Evolutionary conservation across 257 asterid species (phyloP), one percentile per base, ranked within the genome.

Genomic region (Lithospermum erythrorhizon): DNA sequence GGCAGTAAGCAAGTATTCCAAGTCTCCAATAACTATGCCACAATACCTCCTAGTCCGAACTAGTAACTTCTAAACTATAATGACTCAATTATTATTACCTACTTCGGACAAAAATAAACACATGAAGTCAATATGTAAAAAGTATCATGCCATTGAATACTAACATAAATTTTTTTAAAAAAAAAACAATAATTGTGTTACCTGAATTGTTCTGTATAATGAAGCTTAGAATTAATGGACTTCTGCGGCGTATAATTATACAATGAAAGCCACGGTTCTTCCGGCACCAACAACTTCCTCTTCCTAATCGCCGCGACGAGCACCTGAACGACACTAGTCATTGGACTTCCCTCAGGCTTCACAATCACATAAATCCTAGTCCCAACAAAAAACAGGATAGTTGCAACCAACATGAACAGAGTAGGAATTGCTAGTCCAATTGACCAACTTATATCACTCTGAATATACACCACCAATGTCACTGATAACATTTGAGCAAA

Each of bases 281-380:
- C 68, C 13, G 82, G 82, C 24, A 61, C 19, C 63, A 64, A 81
- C 58, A 84, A 63, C 67, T 80, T 66, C 76, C 88, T 62, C 69
- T 87, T 87, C 66, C 57, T 80, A 47, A 21, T 56, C 37, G 94
- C 85, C 14, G 72, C 81, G 32, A 65, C 80, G 37, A 70, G 51
- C 29, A 87, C 95, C 59, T 75, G 86, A 2, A 74, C 76, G 1
- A 84, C 37, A 53, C 85, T 76, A 3, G 82, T 74, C 71, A 84
- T 37, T 0, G 90, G 93, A 11, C 95, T 87, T 2, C 95, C 94
- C 68, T 87, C 84, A n/a, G 95, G 90, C 66, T 64, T 62, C 27
- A 87, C 88, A 0, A 55, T 77, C 6, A 87, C 94, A n/a, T 87
- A 87, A 6, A 87, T 81, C 16, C 60, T 80, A 0, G 88, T 78